These are phyloP conservation scores for Cladosporium velox DNA, from an alignment of 2,329 filamentous ascomycete genomes.

Conservation along the genomic window DNA sequence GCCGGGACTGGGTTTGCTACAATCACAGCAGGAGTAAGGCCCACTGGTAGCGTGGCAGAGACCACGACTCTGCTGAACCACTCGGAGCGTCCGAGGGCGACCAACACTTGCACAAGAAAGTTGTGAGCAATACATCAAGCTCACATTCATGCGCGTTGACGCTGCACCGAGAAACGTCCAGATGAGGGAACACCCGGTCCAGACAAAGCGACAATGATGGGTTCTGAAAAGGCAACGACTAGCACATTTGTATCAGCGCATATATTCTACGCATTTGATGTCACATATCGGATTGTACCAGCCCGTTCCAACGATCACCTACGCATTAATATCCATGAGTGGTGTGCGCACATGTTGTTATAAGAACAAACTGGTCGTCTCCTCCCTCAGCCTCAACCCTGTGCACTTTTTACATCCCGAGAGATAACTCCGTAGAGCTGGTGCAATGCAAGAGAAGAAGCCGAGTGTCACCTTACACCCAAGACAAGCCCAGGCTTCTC, in stretches of 20 bases:
- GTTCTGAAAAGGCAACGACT: no score
- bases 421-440: conserved; percentile 16
- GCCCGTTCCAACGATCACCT: not conserved
- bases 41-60: not conserved
- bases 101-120: conserved; percentile 17
- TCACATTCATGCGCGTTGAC: no score
- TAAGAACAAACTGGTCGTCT: conserved; percentile 5
- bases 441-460: conserved; percentile 2
- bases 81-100: conserved; percentile 15
- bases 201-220: no score
- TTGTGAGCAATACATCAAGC: no score
- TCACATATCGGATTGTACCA: not conserved
- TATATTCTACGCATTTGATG: not conserved
- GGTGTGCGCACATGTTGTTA: conserved; percentile 1
- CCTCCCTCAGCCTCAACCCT: conserved; percentile 12
- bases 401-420: conserved; percentile 15
- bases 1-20: not conserved
- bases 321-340: not conserved
- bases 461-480: conserved; percentile 10
- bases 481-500: conserved; percentile 21
- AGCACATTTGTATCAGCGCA: not conserved
- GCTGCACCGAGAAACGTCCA: no score
- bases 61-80: conserved; percentile 13
- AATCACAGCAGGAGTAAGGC: conserved; percentile 9
- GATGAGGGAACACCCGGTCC: no score